Percentiles rank a stretch among this genome's conserved stretches.
Evolutionary conservation across 2,329 filamentous ascomycete genomes (phyloP).

Genomic region (Aspergillus candidus): DNA sequence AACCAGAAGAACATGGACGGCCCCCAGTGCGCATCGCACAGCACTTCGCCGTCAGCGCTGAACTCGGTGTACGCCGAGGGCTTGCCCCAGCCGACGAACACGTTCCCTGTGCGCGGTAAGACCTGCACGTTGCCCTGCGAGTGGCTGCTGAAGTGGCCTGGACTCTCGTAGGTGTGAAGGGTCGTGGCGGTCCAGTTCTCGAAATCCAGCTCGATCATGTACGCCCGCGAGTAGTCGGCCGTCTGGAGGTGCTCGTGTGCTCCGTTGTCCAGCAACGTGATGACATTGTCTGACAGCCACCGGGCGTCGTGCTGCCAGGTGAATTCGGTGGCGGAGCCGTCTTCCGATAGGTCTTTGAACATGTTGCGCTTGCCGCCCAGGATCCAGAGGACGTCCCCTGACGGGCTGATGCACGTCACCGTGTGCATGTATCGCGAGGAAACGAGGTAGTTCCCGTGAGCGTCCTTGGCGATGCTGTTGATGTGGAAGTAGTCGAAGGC

Average conservation of each 20-base stretch:
- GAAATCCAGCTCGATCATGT: slow-evolving; percentile 33
- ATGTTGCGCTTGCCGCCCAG: slow-evolving; percentile 25
- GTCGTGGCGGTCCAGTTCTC: slow-evolving; percentile 42
- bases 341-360: slow-evolving; percentile 19
- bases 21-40: slow-evolving; percentile 29
- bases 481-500: slow-evolving; percentile 47
- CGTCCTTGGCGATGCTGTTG: slow-evolving; percentile 44
- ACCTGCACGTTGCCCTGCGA: slow-evolving; percentile 14
- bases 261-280: slow-evolving; percentile 25
- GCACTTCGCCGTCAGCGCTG: slow-evolving; percentile 15
- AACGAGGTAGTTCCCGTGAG: too few relatives aligned
- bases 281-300: slow-evolving; percentile 17
- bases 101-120: slow-evolving; percentile 32
- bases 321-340: slow-evolving; percentile 18
- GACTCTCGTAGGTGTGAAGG: slow-evolving; percentile 22
- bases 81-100: slow-evolving; percentile 48
- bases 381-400: slow-evolving; percentile 22
- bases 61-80: slow-evolving; percentile 48
- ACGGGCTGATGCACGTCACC: slow-evolving; percentile 26
- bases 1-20: slow-evolving; percentile 44
- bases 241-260: slow-evolving; percentile 13
- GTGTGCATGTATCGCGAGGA: slow-evolving; percentile 35
- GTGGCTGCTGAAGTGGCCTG: slow-evolving; percentile 8
- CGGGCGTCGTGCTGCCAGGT: slow-evolving; percentile 28
- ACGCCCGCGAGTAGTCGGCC: slow-evolving; percentile 15